A percentile compares a stretch with the other conserved stretches of the same genome.
Evolutionary conservation across 2,329 filamentous ascomycete species (phyloP).

Genomic region (Paraphaeosphaeria sporulosa): DNA sequence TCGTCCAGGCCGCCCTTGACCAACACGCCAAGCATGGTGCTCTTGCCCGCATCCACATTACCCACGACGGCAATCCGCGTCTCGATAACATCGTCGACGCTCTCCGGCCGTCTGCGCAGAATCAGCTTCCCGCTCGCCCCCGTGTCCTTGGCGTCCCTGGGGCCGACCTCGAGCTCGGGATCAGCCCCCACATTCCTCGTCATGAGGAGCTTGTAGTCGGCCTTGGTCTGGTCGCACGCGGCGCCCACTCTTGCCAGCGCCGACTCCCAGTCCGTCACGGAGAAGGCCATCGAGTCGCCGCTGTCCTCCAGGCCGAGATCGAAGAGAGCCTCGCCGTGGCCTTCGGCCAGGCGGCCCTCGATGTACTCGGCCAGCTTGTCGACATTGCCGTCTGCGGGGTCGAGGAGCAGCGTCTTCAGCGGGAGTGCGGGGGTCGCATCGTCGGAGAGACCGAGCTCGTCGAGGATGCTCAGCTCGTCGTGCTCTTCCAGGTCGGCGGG

Average conservation of each 20-base stretch:
- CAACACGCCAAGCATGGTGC: constrained; percentile 91
- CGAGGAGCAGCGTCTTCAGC: constrained; percentile 78
- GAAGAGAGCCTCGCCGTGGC: constrained; percentile 87
- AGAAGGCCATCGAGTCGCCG: constrained; percentile 83
- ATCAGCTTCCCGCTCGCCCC: constrained; percentile 86
- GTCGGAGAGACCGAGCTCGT: constrained; percentile 78
- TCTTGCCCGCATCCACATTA: constrained; percentile 97
- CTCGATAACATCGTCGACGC: constrained; percentile 89
- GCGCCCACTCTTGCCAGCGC: constrained; percentile 72
- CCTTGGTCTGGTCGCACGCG: constrained; percentile 70
- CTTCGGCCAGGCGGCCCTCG: constrained; percentile 76
- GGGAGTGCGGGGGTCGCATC: constrained; percentile 67
- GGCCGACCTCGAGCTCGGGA: constrained; percentile 76
- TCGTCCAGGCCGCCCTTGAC: constrained; percentile 97
- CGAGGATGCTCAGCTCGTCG: constrained; percentile 89
- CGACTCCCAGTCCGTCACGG: constrained; percentile 74
- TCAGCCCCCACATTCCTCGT: constrained; percentile 87
- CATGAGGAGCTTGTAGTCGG: constrained; percentile 81
- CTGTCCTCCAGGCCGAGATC: constrained; percentile 92
- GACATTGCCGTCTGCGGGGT: constrained; percentile 63
- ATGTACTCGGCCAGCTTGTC: constrained; percentile 71
- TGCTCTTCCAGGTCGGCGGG: constrained; percentile 67
- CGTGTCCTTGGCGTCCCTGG: constrained; percentile 70
- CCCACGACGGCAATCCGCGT: constrained; percentile 96
- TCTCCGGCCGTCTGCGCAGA: constrained; percentile 75